These are phyloP conservation scores for Trifolium pratense DNA, from an alignment of 306 rosid species.

Conservation along the genomic window DNA sequence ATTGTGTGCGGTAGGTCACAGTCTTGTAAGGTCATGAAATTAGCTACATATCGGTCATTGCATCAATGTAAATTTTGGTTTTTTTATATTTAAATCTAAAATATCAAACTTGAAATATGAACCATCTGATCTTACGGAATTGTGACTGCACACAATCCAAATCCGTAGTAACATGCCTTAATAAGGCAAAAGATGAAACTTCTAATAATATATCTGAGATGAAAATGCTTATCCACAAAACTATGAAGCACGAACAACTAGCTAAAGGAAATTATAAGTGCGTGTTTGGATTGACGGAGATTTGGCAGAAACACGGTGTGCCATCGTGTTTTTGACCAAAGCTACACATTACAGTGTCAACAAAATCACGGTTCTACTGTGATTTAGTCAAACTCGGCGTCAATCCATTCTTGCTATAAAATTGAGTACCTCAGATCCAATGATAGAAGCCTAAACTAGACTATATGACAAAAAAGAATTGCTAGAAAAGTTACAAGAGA, in stretches of 20 bases:
- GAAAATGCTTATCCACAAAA: slow-evolving; percentile 17
- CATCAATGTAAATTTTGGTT: too few relatives aligned
- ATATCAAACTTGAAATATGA: not conserved
- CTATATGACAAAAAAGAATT: slow-evolving; percentile 18
- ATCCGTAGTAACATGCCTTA: not conserved
- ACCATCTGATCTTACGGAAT: too few relatives aligned
- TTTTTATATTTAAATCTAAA: not conserved
- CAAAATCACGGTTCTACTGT: not conserved
- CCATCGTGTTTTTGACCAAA: not conserved
- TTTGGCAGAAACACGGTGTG: not conserved
- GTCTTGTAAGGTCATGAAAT: too few relatives aligned
- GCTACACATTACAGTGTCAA: not conserved
- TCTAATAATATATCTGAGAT: slow-evolving; percentile 11
- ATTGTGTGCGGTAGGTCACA: not conserved
- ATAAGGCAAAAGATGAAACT: slow-evolving; percentile 18
- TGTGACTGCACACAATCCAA: not conserved
- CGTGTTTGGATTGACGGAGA: not conserved
- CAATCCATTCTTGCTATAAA: not conserved
- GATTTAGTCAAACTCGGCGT: not conserved
- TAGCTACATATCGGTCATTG: too few relatives aligned
- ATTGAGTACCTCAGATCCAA: slow-evolving; percentile 38
- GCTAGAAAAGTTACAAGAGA: not conserved
- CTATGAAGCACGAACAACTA: not conserved
- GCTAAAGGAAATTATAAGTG: not conserved
- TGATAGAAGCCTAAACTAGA: slow-evolving; percentile 35